Evolutionary conservation across 2,329 filamentous ascomycete species (phyloP), one percentile per base, ranked within the genome.

Genomic region (Cladosporium sp.): DNA sequence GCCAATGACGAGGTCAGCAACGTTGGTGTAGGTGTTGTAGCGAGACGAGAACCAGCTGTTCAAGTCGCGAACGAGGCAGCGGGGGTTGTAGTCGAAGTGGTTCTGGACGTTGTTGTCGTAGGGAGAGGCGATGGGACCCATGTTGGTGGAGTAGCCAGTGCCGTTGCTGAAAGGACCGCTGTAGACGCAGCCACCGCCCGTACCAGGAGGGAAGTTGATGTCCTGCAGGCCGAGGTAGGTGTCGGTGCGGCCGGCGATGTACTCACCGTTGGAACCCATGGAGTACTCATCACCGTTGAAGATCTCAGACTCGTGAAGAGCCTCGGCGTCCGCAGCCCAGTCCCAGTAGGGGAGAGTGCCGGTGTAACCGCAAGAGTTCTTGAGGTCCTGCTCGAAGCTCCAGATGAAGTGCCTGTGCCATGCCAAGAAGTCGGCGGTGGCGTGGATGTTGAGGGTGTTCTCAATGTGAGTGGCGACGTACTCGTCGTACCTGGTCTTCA

Each of bases 161-260:
- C 7, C 17, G 55, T 79, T 68, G 57, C 68, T 72, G 65, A 81
- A 80, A 0, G 78, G 78, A 0, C 79, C 79, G 1, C 66, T 69
- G 12, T 62, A 68, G 2, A 83, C 68, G 59, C 79, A 82, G 2
- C 80, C 80, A 34, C 80, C 79, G 12, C 80, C 80, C 0, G 70
- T 70, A n/a, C 77, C 80, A 0, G 73, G 72, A 0, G 74, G 76
- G 8, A 77, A 61, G 17, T 58, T 67, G 52, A 73, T 47, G 41
- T 60, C 39, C 52, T 61, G 53, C 20, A 43, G 32, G 18, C 44
- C 59, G 2, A 64, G 56, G 56, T 60, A 64, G 39, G 59, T 63
- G 54, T 60, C 54, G 30, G 48, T 34, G 20, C 61, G 58, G 44
- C 58, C 56, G 27, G 59, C 29, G 22, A 64, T 57, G 55, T 56